Percentiles rank a stretch among this genome's conserved stretches.
These are phyloP conservation scores for Pueraria montana DNA, from an alignment of 306 rosid species.

Conservation along the genomic window DNA sequence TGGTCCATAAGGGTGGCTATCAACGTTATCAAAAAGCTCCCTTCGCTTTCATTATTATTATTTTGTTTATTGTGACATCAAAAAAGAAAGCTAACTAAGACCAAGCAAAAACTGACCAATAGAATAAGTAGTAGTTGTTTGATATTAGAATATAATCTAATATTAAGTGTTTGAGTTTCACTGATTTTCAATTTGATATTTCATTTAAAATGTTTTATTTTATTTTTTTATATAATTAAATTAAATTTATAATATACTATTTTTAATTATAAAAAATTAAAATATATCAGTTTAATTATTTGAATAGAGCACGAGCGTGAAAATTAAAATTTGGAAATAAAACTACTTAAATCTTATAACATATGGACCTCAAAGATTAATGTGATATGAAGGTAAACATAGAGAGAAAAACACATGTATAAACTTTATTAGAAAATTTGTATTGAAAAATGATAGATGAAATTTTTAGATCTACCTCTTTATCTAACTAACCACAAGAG, in stretches of 20 bases:
- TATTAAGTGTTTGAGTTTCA: no score
- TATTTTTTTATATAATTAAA: neutral
- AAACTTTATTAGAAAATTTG: neutral
- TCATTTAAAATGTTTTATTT: no score
- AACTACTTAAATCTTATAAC: neutral
- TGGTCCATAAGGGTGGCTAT: neutral
- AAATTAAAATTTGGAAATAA: neutral
- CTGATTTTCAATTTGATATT: no score
- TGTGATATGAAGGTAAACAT: neutral
- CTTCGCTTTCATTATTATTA: neutral
- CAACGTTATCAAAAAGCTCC: neutral
- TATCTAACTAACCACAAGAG: neutral
- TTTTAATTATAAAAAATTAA: neutral
- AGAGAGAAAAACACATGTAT: neutral
- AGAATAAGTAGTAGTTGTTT: no score
- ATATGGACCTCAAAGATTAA: neutral
- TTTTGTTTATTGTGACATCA: neutral
- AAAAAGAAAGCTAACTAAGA: no score
- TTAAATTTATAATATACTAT: neutral
- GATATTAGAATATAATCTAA: no score
- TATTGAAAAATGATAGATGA: neutral
- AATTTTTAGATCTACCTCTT: neutral
- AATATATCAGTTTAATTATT: neutral
- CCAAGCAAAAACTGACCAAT: no score
- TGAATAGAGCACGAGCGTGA: neutral